Conservation (phyloP, 495 filamentous ascomycete genomes). For the Xeromyces bisporus region DNA sequence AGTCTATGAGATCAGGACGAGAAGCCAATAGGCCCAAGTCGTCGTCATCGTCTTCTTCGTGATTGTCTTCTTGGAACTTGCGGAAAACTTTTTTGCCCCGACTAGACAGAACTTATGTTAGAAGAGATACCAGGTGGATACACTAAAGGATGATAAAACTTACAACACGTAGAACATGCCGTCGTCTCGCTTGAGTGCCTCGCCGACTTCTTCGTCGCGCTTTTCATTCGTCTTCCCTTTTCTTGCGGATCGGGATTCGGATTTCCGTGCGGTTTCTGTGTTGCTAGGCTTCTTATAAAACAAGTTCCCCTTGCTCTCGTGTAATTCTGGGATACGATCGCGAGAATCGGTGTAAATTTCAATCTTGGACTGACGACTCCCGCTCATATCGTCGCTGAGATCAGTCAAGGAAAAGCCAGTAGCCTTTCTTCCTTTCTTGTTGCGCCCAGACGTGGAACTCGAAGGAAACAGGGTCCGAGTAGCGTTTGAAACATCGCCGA, state of each 20-base stretch:
- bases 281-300: constrained; percentile 41
- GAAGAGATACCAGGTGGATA: constrained; percentile 2
- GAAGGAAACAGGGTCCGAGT: constrained; percentile 64
- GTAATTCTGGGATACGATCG: constrained; percentile 63
- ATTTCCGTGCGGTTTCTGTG: constrained; percentile 11
- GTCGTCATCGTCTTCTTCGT: constrained; percentile 30
- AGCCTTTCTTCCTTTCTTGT: constrained; percentile 36
- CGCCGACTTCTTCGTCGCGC: constrained; percentile 39
- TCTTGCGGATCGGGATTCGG: constrained; percentile 20
- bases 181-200: constrained; percentile 48
- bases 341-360: constrained; percentile 80
- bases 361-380: constrained; percentile 37
- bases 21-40: constrained; percentile 26
- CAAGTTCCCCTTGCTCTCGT: constrained; percentile 51
- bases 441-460: constrained; percentile 23
- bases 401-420: constrained; percentile 53
- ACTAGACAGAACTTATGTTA: constrained; percentile 31
- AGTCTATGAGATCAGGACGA: constrained; percentile 25
- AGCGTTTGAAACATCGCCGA: constrained; percentile 41
- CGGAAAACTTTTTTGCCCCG: constrained; percentile 80
- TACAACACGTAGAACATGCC: constrained; percentile 81
- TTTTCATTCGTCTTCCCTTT: constrained; percentile 21
- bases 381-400: constrained; percentile 37
- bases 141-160: constrained; percentile 21
- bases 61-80: constrained; percentile 30